Conservation (phyloP, 495 filamentous ascomycete species). For the Baudoinia panamericana region DNA sequence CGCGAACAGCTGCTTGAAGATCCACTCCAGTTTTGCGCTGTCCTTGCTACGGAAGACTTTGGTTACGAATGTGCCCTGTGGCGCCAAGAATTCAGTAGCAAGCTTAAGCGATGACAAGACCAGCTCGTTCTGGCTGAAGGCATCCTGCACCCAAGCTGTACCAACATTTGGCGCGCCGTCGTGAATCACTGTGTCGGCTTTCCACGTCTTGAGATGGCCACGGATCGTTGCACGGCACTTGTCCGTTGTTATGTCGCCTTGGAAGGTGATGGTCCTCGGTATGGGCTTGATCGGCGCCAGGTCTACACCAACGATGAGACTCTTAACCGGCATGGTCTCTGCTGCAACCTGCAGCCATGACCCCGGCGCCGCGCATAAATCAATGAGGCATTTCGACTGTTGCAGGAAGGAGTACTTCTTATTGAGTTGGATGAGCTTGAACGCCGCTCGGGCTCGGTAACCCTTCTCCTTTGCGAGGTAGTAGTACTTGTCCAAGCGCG, state of each 20-base stretch:
- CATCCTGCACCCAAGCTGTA: slow-evolving; percentile 96
- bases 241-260: slow-evolving; percentile 95
- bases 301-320: slow-evolving; percentile 90
- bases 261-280: slow-evolving; percentile 82
- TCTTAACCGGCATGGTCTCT: slow-evolving; percentile 82
- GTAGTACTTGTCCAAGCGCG: slow-evolving; percentile 91
- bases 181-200: slow-evolving; percentile 93
- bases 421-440: slow-evolving; percentile 97
- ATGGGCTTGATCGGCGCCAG: slow-evolving; percentile 93
- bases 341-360: slow-evolving; percentile 98
- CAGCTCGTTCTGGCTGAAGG: slow-evolving; percentile 94
- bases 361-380: slow-evolving; percentile 95
- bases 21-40: slow-evolving; percentile 92
- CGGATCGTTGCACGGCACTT: slow-evolving; percentile 89
- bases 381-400: slow-evolving; percentile 85
- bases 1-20: slow-evolving; percentile 89
- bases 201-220: slow-evolving; percentile 89
- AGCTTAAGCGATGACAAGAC: slow-evolving; percentile 82
- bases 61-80: slow-evolving; percentile 90
- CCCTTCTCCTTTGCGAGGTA: slow-evolving; percentile 96
- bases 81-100: slow-evolving; percentile 80
- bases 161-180: slow-evolving; percentile 97
- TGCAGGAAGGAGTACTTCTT: slow-evolving; percentile 97
- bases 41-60: slow-evolving; percentile 98
- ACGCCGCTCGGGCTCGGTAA: slow-evolving; percentile 88